Base-by-base conservation (phyloP, 495 filamentous ascomycete genomes). In the Apiosordaria backusii region DNA sequence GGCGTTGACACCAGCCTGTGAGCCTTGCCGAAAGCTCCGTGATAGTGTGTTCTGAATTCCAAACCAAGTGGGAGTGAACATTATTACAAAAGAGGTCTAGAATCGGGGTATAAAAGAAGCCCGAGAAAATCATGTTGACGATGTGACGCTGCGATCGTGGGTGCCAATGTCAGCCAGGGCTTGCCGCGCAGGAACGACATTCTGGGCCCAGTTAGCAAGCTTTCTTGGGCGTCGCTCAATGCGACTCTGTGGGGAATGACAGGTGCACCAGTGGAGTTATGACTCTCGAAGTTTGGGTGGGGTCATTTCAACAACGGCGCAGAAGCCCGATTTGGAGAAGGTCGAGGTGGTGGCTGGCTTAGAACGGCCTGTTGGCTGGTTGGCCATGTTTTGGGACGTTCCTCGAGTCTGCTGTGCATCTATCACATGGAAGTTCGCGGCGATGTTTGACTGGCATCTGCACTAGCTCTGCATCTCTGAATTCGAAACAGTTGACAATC, bases 111-210 rank as follows among this genome's bases (percentile, higher is more conserved):
- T 15, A 45, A 45, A 7, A 45, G 35, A 7, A 55, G 4, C 52
- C n/a, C n/a, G 52, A 54, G 50, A 54, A 54, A 18, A 15, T 15
- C 50, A 54, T 21, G 26, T 4, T 10, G 4, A 21, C 35, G 60
- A 53, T 62, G 60, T 52, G 60, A 62, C 60, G 21, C 60, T 50
- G 15, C n/a, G 15, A 45, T 25, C 40, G 4, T 18, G 50, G 3
- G 21, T 55, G n/a, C 22, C 52, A 23, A 55, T 55, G 22, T 55
- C 52, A 22, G 22, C 19, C n/a, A 22, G 22, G 5, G 24, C 22
- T 26, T 27, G 24, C 6, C 58, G 23, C 25, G 58, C 58, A 35
- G 58, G 58, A 35, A 59, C 57, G 16, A 26, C 57, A 29, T 3
- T 7, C 35, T 45, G 35, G 35, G 35, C 35, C 16, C 35, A 18